phyloP scores from a whole-genome alignment of 2,329 filamentous ascomycete genomes.

The Pyrenophora graminea region DNA sequence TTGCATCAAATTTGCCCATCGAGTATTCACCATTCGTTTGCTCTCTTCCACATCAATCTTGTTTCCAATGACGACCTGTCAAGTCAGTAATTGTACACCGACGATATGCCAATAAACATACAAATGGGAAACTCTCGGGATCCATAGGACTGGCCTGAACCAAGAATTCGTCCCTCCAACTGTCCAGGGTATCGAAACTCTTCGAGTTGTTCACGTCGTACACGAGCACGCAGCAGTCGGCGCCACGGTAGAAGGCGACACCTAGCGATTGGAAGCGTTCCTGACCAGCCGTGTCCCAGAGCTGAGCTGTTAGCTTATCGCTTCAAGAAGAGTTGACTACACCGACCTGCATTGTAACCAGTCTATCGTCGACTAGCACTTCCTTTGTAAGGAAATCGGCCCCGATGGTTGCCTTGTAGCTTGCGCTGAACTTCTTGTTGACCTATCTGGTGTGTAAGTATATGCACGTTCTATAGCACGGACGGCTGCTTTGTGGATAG shows the following conservation, averaged over 20 bases:
- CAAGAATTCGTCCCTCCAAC: constrained; percentile 97
- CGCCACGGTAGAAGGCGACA: constrained; percentile 95
- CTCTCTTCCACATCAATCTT: constrained; percentile 99
- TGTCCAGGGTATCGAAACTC: constrained; percentile 97
- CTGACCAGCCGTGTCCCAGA: constrained; percentile 97
- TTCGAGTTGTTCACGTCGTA: constrained; percentile 99
- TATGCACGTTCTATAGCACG: background rate
- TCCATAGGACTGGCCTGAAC: constrained; percentile 97
- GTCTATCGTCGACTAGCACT: constrained; percentile 92
- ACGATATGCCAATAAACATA: constrained; percentile 53
- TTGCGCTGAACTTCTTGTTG: constrained; percentile 99
- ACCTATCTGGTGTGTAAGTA: constrained; percentile 63
- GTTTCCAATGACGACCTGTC: constrained; percentile 89
- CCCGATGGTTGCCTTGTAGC: constrained; percentile 99
- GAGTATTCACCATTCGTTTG: constrained; percentile 76
- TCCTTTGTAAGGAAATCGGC: constrained; percentile 98
- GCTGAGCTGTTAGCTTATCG: constrained; percentile 56
- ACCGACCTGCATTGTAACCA: constrained; percentile 95
- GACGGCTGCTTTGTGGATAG: background rate
- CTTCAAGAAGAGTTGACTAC: constrained; percentile 6
- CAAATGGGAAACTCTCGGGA: constrained; percentile 96
- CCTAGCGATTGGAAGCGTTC: constrained; percentile 97
- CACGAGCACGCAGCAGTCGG: constrained; percentile 96
- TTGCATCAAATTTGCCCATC: background rate
- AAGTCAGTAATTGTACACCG: constrained; percentile 15